Percentiles rank a stretch among this genome's conserved stretches.
Conservation (phyloP, 192 early-diverging fungal genomes). For the Linnemannia elongata region DNA sequence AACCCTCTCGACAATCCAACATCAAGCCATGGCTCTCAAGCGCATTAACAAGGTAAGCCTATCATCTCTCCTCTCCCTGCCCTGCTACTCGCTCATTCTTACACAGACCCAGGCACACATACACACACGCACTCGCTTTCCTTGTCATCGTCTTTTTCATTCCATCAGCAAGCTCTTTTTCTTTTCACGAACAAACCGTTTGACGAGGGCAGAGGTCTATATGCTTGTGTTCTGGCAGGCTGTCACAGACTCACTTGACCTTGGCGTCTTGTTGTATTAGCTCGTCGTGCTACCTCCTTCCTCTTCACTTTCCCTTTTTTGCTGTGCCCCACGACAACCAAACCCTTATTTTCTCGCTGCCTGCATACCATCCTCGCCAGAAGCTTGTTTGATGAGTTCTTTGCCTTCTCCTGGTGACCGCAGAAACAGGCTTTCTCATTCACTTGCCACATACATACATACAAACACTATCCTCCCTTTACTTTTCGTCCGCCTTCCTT, state of each 20-base stretch:
- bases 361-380: not conserved
- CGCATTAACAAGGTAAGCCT: slow-evolving; percentile 96
- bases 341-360: not conserved
- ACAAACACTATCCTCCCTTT: not conserved
- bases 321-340: not conserved
- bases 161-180: not conserved
- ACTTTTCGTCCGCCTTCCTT: not conserved
- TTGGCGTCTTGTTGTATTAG: not conserved
- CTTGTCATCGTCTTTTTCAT: not conserved
- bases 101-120: not conserved
- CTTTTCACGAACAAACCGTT: not conserved
- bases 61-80: not conserved
- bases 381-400: not conserved
- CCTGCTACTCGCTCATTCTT: not conserved
- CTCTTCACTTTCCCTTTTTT: not conserved
- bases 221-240: not conserved
- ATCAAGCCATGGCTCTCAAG: slow-evolving; percentile 91
- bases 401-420: not conserved
- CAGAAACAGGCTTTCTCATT: not conserved
- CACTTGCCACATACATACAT: not conserved
- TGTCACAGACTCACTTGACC: not conserved
- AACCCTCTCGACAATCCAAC: slow-evolving; percentile 12
- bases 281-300: not conserved
- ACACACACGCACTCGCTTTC: not conserved
- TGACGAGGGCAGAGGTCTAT: not conserved